phyloP scores from a whole-genome alignment of 139 green algal genomes.

The Desmodesmus armatus region DNA sequence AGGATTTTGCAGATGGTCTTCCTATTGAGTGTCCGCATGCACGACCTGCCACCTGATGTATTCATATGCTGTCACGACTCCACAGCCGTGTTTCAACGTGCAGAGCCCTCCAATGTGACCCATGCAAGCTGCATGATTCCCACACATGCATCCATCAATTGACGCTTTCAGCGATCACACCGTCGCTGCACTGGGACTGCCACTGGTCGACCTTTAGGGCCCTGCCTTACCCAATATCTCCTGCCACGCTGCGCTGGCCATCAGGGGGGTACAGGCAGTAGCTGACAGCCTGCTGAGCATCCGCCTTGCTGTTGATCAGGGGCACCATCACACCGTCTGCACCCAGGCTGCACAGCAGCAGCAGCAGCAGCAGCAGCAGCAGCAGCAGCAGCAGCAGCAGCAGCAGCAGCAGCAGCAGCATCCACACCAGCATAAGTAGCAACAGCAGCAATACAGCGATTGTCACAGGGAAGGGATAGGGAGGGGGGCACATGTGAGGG shows the following conservation, averaged over 20 bases:
- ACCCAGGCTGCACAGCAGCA: constrained; percentile 3
- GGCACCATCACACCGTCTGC: constrained; percentile 46
- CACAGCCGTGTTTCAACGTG: no score
- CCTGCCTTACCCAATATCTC: no score
- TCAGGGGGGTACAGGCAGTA: constrained; percentile 38
- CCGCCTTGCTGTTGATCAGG: constrained; percentile 37
- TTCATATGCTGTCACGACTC: no score
- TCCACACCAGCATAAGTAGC: not conserved
- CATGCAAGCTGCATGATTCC: no score
- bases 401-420: not conserved
- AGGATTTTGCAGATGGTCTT: no score
- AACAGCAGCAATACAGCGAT: constrained; percentile 2
- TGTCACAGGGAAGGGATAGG: not conserved
- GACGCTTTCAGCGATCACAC: no score
- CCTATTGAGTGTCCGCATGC: no score
- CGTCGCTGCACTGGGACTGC: no score
- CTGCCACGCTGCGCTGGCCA: constrained; percentile 39
- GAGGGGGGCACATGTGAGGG: not conserved
- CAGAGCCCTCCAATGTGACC: no score
- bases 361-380: not conserved
- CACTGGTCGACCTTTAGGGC: no score
- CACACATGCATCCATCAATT: no score
- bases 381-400: not conserved
- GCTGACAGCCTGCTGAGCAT: constrained; percentile 38
- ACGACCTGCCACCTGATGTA: no score